Base-by-base conservation (phyloP, 495 filamentous ascomycete species). In the Endocarpon pusillum region DNA sequence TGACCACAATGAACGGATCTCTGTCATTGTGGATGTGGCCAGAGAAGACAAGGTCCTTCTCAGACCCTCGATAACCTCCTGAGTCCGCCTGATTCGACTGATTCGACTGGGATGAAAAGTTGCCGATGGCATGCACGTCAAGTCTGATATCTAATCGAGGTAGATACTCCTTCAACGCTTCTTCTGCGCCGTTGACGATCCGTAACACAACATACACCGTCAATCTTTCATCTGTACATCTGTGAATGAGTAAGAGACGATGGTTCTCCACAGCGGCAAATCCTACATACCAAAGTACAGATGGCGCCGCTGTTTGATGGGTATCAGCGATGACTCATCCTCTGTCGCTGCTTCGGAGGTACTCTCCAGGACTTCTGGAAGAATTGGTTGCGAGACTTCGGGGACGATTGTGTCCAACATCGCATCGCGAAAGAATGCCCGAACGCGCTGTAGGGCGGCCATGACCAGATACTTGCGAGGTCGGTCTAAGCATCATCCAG, bases 371-470 rank as follows among this genome's bases (percentile, higher is more conserved):
- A 62, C 59, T 19, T 71, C 62, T 40, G 80, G 68, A 24, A 85
- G 60, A 44, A 74, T 59, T 40, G 84, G 62, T 24, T 69, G 46
- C 25, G 80, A 73, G 21, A 69, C 65, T 38, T 76, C 61, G 17
- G 86, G 86, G 20, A 92, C 67, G 35, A 94, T 61, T 23, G 85
- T 82, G 36, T 77, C 74, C 18, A 94, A 59, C 28, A 77, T 67
- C 11, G 81, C 77, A 55, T 70, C 61, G 38, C 83, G 69, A 36
- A 78, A 59, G 45, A 87, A 74, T 39, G 79, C 69, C 39, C n/a
- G n/a, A n/a, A n/a, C n/a, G n/a, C n/a, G n/a, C n/a, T n/a, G n/a
- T n/a, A n/a, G n/a, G n/a, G n/a, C n/a, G n/a, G n/a, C n/a, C n/a
- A n/a, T n/a, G n/a, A n/a, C n/a, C n/a, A n/a, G n/a, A n/a, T n/a